A percentile compares a stretch with the other conserved stretches of the same genome.
Conservation (phyloP, 139 green algal species). For the Spirogloea muscicola region DNA sequence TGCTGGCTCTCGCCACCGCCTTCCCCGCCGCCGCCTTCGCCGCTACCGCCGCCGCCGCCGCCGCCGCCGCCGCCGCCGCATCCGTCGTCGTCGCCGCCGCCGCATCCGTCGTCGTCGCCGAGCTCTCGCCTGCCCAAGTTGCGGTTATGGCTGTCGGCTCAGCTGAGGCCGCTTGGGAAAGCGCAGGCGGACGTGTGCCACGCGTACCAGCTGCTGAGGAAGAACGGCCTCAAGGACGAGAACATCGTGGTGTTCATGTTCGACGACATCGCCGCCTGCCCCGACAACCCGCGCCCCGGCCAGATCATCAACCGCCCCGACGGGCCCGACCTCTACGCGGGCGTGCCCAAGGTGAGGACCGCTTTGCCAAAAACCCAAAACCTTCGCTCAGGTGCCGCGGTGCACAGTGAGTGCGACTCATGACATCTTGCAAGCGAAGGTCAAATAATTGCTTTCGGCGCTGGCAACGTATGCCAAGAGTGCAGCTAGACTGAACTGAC, state of each 20-base stretch:
- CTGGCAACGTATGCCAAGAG: too few species aligned
- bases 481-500: too few species aligned
- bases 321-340: slow-evolving; percentile 79
- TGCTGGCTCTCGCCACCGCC: too few species aligned
- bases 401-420: too few species aligned
- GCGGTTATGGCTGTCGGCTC: background rate
- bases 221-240: slow-evolving; percentile 54
- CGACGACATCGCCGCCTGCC: slow-evolving; percentile 81
- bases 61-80: background rate
- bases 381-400: too few species aligned
- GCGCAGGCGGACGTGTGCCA: slow-evolving; percentile 53
- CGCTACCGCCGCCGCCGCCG: too few species aligned
- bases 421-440: too few species aligned
- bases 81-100: background rate
- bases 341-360: slow-evolving; percentile 58
- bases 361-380: too few species aligned
- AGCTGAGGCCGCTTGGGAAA: too few species aligned
- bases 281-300: slow-evolving; percentile 73
- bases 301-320: slow-evolving; percentile 85
- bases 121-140: background rate
- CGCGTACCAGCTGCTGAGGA: slow-evolving; percentile 69
- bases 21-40: too few species aligned
- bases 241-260: slow-evolving; percentile 79
- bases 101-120: background rate
- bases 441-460: too few species aligned